Evolutionary conservation across 352 stramenopile species (phyloP).

Genomic region (Phytophthora litchii): DNA sequence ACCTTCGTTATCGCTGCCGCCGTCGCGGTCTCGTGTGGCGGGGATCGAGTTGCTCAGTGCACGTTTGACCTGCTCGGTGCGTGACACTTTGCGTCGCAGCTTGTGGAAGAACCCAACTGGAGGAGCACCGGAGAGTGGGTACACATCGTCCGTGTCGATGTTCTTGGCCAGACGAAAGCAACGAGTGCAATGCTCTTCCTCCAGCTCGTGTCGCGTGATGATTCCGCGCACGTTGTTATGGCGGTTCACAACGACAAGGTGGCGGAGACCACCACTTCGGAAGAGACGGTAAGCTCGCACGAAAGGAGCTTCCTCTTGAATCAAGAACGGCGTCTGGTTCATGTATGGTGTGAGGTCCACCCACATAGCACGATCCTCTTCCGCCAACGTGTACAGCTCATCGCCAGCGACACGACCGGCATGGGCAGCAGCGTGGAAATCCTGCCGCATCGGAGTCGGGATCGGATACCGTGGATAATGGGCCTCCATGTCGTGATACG

Average conservation of each 20-base stretch:
- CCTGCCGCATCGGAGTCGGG: slow-evolving; percentile 49
- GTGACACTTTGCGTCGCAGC: slow-evolving; percentile 65
- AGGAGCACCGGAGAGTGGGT: slow-evolving; percentile 59
- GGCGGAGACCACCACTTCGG: slow-evolving; percentile 95
- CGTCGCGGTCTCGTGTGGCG: slow-evolving; percentile 18
- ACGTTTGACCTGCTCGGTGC: slow-evolving; percentile 79
- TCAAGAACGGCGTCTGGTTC: slow-evolving; percentile 96
- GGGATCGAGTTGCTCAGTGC: slow-evolving; percentile 53
- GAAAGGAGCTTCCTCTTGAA: slow-evolving; percentile 96
- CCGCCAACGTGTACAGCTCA: slow-evolving; percentile 60
- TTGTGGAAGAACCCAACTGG: slow-evolving; percentile 69
- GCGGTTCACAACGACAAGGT: slow-evolving; percentile 94
- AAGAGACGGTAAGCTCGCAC: slow-evolving; percentile 97
- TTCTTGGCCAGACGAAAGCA: slow-evolving; percentile 82
- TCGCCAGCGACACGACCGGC: slow-evolving; percentile 39
- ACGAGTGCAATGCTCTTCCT: slow-evolving; percentile 81
- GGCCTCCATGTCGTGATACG: slow-evolving; percentile 83
- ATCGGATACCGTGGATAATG: slow-evolving; percentile 86
- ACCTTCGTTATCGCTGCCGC: slow-evolving; percentile 5
- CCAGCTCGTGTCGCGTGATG: slow-evolving; percentile 83
- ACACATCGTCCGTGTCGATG: slow-evolving; percentile 72
- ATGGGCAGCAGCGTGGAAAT: slow-evolving; percentile 32
- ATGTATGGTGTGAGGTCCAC: slow-evolving; percentile 97
- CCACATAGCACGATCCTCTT: slow-evolving; percentile 91
- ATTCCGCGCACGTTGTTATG: slow-evolving; percentile 92